Evolutionary conservation across 352 stramenopile species (phyloP).

Genomic region (Hyaloperonospora brassicae): DNA sequence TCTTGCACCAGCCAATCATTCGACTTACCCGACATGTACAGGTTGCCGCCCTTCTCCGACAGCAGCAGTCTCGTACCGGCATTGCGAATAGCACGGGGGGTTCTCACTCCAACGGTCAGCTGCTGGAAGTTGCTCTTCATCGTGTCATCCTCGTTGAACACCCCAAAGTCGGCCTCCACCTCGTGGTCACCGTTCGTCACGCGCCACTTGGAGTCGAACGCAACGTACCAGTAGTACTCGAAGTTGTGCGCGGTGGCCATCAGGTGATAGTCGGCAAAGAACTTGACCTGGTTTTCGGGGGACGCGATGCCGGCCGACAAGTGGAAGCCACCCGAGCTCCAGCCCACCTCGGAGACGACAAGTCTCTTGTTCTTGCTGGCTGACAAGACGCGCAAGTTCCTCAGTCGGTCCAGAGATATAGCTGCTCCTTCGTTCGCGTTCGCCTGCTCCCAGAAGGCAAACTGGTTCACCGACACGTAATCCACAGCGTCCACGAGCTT

Average conservation of each 20-base stretch:
- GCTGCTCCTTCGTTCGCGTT: slow-evolving; percentile 41
- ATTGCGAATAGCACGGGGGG: slow-evolving; percentile 26
- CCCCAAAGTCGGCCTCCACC: slow-evolving; percentile 60
- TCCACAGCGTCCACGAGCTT: slow-evolving; percentile 55
- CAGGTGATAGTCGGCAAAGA: slow-evolving; percentile 63
- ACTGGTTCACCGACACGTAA: slow-evolving; percentile 69
- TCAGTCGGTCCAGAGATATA: slow-evolving; percentile 48
- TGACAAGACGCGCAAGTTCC: slow-evolving; percentile 34
- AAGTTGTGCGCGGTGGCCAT: slow-evolving; percentile 39
- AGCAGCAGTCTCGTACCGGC: slow-evolving; percentile 22
- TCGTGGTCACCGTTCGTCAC: slow-evolving; percentile 33
- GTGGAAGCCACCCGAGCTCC: slow-evolving; percentile 41
- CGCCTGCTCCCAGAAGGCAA: slow-evolving; percentile 60
- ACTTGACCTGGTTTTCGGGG: slow-evolving; percentile 48
- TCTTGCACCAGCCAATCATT: slow-evolving; percentile 42
- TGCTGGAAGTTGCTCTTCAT: slow-evolving; percentile 56
- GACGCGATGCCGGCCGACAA: slow-evolving; percentile 28
- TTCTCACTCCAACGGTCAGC: slow-evolving; percentile 31
- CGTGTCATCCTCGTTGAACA: slow-evolving; percentile 39
- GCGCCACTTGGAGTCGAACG: slow-evolving; percentile 60
- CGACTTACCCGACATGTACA: slow-evolving; percentile 38
- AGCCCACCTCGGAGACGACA: slow-evolving; percentile 65
- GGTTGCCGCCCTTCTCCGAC: slow-evolving; percentile 30
- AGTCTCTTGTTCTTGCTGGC: slow-evolving; percentile 46
- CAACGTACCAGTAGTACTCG: slow-evolving; percentile 69